Evolutionary conservation across 352 stramenopile species (phyloP), one percentile per base, ranked within the genome.

Genomic region (Pythium graminicola): DNA sequence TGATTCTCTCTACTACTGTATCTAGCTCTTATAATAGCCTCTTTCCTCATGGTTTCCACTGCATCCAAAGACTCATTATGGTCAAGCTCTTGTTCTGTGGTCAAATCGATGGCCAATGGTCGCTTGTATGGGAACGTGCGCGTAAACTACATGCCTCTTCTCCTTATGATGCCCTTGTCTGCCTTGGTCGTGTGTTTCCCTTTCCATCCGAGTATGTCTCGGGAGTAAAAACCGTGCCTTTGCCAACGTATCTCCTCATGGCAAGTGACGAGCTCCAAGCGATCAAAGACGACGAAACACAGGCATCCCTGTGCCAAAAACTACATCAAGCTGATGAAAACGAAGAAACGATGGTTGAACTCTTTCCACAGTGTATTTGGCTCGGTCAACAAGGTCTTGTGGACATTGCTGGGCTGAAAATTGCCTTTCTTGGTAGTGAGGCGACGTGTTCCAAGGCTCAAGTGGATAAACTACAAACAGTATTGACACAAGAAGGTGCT

Each of bases 81-180:
- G 67, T 73, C 28, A 89, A 90, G 60, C 50, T 93, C 14, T 54
- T 93, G 72, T 70, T 93, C 2, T 83, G 81, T 49, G 81, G 81
- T 1, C 69, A 75, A 14, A 75, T 89, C 33, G 55, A 76, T 33
- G 70, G 63, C 32, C 62, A 80, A 13, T 93, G 81, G 81, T 43
- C 72, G 46, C 47, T 75, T 48, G 61, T 93, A 4, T 85, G 84
- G 29, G 73, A 88, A 48, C 81, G 81, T 53, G 72, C 70, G 41
- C 62, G 74, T 22, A 90, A 89, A 60, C 67, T 93, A 10, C 84
- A 89, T 53, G 71, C 67, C 1, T 45, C 65, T 0, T 57, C 72
- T 9, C 64, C 72, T 0, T 92, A 87, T 40, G 70, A 87, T 31
- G 60, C 72, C 32, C 69, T 92, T 3, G 38, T 92, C 17, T 85